Evolutionary conservation across 2,329 filamentous ascomycete species (phyloP).

Genomic region (Aspergillus sp.): DNA sequence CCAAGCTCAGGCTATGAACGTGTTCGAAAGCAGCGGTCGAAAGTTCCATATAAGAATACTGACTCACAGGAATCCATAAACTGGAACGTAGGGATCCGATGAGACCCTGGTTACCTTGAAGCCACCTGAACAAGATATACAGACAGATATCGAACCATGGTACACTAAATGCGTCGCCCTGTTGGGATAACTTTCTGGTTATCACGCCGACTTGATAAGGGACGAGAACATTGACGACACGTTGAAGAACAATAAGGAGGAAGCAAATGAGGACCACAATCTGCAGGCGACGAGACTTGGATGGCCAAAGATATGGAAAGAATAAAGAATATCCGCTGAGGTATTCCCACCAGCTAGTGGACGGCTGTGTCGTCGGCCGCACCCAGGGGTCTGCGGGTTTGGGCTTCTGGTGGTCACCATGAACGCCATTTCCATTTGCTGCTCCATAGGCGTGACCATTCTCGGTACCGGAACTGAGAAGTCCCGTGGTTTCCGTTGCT

Average conservation of each 20-base stretch:
- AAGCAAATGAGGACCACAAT: conserved; percentile 81
- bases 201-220: conserved; percentile 78
- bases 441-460: conserved; percentile 50
- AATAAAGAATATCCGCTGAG: conserved; percentile 88
- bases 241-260: conserved; percentile 73
- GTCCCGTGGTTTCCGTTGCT: conserved; percentile 43
- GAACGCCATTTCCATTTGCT: conserved; percentile 41
- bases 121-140: conserved; percentile 74
- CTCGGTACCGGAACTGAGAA: conserved; percentile 42
- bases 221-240: conserved; percentile 81
- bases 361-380: conserved; percentile 79
- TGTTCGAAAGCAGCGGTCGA: conserved; percentile 97
- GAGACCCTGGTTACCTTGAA: conserved; percentile 86
- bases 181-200: conserved; percentile 68
- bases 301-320: conserved; percentile 96
- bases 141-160: conserved; percentile 74
- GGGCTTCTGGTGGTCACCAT: conserved; percentile 42
- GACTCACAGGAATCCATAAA: conserved; percentile 94
- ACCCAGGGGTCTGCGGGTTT: conserved; percentile 72
- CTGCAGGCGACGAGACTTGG: conserved; percentile 73
- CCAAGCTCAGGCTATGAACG: conserved; percentile 89
- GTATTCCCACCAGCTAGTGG: conserved; percentile 95
- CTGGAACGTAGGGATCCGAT: conserved; percentile 79
- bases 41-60: conserved; percentile 93
- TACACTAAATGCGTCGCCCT: conserved; percentile 56